These are phyloP conservation scores for Huntiella bhutanensis DNA, from an alignment of 2,329 filamentous ascomycete species.

Conservation along the genomic window DNA sequence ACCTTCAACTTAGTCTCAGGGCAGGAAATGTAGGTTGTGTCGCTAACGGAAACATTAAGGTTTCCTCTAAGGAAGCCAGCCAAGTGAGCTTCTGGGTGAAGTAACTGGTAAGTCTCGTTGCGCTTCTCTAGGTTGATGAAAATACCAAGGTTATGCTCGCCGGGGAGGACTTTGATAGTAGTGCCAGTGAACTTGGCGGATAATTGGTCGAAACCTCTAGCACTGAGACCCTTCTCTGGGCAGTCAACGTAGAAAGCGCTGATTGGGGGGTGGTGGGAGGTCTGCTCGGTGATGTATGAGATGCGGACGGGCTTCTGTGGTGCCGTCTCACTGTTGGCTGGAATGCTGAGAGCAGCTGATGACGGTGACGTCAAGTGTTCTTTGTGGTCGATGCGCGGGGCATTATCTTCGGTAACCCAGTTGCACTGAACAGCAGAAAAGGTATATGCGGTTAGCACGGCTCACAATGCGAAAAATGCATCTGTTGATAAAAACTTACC, in stretches of 20 bases:
- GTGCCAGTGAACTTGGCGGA: constrained; percentile 96
- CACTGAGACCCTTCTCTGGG: constrained; percentile 72
- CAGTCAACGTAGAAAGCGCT: constrained; percentile 91
- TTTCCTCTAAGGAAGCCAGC: constrained; percentile 73
- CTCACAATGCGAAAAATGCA: background rate
- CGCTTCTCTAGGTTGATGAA: constrained; percentile 72
- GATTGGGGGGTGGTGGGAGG: constrained; percentile 90
- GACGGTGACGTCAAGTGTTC: constrained; percentile 27
- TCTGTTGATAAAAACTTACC: constrained; percentile 29
- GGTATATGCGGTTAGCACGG: background rate
- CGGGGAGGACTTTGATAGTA: constrained; percentile 75
- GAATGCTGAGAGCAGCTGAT: constrained; percentile 31
- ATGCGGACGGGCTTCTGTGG: constrained; percentile 46
- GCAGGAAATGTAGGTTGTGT: constrained; percentile 75
- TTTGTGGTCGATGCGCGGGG: constrained; percentile 41
- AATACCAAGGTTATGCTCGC: constrained; percentile 86
- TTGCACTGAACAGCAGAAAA: constrained; percentile 45
- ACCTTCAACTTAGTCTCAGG: constrained; percentile 79
- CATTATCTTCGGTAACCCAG: constrained; percentile 76
- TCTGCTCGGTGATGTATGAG: constrained; percentile 93
- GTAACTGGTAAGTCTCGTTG: constrained; percentile 85
- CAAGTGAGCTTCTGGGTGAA: constrained; percentile 81
- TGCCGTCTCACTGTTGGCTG: constrained; percentile 25
- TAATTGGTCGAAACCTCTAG: constrained; percentile 85
- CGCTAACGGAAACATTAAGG: constrained; percentile 78